Evolutionary conservation across 2,329 filamentous ascomycete species (phyloP).

Genomic region (Cercospora nicotianae): DNA sequence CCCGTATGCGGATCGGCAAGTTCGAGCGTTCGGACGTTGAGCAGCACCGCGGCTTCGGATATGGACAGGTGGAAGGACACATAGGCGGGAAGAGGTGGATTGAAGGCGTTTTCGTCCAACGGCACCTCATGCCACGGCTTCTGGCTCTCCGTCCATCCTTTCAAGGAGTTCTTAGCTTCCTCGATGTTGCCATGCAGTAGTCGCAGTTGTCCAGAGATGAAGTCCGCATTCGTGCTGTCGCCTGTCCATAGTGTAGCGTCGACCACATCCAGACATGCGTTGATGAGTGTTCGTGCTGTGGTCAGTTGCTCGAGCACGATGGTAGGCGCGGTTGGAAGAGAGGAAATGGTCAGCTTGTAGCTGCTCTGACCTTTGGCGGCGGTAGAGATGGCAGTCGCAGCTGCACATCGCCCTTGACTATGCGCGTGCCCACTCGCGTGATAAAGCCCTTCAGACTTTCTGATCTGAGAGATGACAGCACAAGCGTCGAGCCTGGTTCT

Average conservation of each 20-base stretch:
- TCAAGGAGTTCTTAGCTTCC: constrained; percentile 60
- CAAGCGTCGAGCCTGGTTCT: constrained; percentile 83
- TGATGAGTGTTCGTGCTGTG: constrained; percentile 72
- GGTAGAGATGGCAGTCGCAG: constrained; percentile 71
- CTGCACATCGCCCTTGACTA: constrained; percentile 83
- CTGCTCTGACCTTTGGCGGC: constrained; percentile 52
- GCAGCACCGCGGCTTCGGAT: constrained; percentile 56
- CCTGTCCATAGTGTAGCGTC: constrained; percentile 73
- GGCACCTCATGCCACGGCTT: constrained; percentile 58
- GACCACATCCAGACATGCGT: constrained; percentile 78
- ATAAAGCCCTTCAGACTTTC: constrained; percentile 91
- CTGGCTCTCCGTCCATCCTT: constrained; percentile 54
- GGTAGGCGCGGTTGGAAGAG: constrained; percentile 55
- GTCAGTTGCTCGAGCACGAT: constrained; percentile 69
- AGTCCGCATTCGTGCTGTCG: constrained; percentile 59
- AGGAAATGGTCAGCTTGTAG: constrained; percentile 55
- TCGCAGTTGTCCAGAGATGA: constrained; percentile 59
- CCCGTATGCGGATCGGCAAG: constrained; percentile 36
- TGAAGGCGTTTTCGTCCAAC: constrained; percentile 58
- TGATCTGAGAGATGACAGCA: constrained; percentile 80
- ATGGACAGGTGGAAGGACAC: constrained; percentile 69
- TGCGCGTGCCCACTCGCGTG: constrained; percentile 83
- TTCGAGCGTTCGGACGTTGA: constrained; percentile 71
- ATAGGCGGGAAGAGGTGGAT: constrained; percentile 62
- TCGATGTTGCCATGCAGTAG: constrained; percentile 61